Base-by-base conservation (phyloP, 495 filamentous ascomycete genomes). In the Penicillium goetzii region DNA sequence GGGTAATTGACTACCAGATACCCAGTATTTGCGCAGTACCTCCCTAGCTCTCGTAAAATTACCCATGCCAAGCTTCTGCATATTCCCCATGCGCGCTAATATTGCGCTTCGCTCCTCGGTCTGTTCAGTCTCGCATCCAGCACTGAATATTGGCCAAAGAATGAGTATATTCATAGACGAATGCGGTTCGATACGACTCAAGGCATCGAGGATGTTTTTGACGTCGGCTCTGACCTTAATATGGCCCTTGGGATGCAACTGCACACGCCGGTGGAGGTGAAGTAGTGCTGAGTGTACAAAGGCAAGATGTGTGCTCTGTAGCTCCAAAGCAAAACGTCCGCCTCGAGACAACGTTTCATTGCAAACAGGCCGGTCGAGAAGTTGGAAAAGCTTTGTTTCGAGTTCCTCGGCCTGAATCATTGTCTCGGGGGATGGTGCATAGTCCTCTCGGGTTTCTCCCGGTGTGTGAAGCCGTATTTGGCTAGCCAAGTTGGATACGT, bases 111-210 rank as follows among this genome's bases (percentile, higher is more conserved):
- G 67, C 34, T 74, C 71, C 4, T 33, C 47, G 8, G 4, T n/a
- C 5, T 59, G 49, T n/a, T 68, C 67, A 1, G 68, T 77, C 49
- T 77, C 75, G 49, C 73, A 77, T 0, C 75, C 75, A 6, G 65
- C 72, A 38, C 68, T 77, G 43, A 77, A 77, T 17, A 77, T 60
- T 2, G 75, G 75, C 75, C 75, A 77, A 0, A 77, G 62, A 19
- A 76, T 69, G 4, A 76, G 59, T 11, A 77, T 72, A 36, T 77
- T 77, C 6, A 70, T 67, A 15, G 63, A 52, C 0, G 73, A 77
- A 15, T 60, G 65, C 0, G 72, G 63, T 3, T 60, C 55, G 10
- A 77, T 73, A 0, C 61, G 14, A 25, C 60, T 17, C 3, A 74
- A 43, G 12, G 71, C 67, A 9, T 62, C 40, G 9, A 76, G 40